Conservation (phyloP, 192 early-diverging fungal species). For the Borealophlyctis nickersoniae region DNA sequence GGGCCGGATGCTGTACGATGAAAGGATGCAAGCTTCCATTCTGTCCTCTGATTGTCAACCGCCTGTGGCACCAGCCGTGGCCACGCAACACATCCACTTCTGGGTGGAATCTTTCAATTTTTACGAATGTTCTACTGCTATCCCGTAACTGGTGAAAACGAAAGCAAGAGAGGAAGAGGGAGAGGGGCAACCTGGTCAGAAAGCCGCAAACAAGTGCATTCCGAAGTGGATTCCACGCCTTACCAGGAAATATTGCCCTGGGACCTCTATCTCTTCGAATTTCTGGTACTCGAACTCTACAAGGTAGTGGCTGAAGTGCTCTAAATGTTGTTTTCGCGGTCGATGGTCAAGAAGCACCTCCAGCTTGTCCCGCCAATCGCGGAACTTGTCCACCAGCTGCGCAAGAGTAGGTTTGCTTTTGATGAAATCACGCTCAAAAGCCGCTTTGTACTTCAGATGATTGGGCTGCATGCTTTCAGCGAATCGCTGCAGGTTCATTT, state of each 20-base stretch:
- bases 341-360: slow-evolving; percentile 80
- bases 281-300: slow-evolving; percentile 98
- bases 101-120: slow-evolving; percentile 92
- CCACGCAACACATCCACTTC: slow-evolving; percentile 82
- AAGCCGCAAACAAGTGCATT: neutral
- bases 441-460: slow-evolving; percentile 66
- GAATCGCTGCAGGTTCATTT: slow-evolving; percentile 80
- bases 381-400: slow-evolving; percentile 79
- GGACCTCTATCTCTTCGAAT: slow-evolving; percentile 98
- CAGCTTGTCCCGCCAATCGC: slow-evolving; percentile 92
- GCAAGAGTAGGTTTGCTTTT: slow-evolving; percentile 76
- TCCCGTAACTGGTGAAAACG: slow-evolving; percentile 45
- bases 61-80: slow-evolving; percentile 68
- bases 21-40: slow-evolving; percentile 89
- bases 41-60: slow-evolving; percentile 84
- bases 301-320: slow-evolving; percentile 86
- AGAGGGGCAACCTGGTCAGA: neutral
- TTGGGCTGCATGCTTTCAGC: slow-evolving; percentile 82
- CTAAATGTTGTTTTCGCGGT: slow-evolving; percentile 77
- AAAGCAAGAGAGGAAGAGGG: slow-evolving; percentile 5
- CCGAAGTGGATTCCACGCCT: neutral
- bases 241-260: slow-evolving; percentile 93
- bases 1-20: slow-evolving; percentile 91
- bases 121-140: slow-evolving; percentile 85
- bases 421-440: slow-evolving; percentile 93